A percentile compares a stretch with the other conserved stretches of the same genome.
Conservation (phyloP, 1,284 basidiomycete genomes). For the Heterobasidion annosum region DNA sequence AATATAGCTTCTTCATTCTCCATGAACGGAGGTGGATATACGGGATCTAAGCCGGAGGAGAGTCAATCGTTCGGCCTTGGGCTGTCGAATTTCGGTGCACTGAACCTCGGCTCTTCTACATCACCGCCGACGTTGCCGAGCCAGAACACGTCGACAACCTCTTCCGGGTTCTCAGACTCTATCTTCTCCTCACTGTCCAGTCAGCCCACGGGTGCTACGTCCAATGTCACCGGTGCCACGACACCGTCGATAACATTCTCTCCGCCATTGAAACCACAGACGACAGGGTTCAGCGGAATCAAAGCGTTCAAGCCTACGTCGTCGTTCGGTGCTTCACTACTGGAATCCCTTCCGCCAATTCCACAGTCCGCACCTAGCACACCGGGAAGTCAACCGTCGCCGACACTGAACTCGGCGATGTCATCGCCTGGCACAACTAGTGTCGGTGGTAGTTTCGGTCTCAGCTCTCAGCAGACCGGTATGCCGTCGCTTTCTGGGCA, state of each 20-base stretch:
- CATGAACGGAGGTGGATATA: slow-evolving; percentile 26
- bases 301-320: slow-evolving; percentile 91
- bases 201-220: slow-evolving; percentile 39
- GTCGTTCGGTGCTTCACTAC: slow-evolving; percentile 75
- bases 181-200: slow-evolving; percentile 39
- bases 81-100: slow-evolving; percentile 8
- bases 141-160: slow-evolving; percentile 31
- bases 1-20: slow-evolving; percentile 68
- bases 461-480: slow-evolving; percentile 26
- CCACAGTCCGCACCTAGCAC: slow-evolving; percentile 47
- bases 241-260: slow-evolving; percentile 18
- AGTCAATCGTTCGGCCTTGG: slow-evolving; percentile 13
- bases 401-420: slow-evolving; percentile 11
- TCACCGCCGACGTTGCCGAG: slow-evolving; percentile 19
- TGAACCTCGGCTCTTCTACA: slow-evolving; percentile 4
- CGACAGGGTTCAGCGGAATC: slow-evolving; percentile 75
- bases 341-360: slow-evolving; percentile 72
- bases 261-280: slow-evolving; percentile 54
- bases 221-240: background rate
- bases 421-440: slow-evolving; percentile 1
- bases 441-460: slow-evolving; percentile 8
- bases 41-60: slow-evolving; percentile 23
- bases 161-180: slow-evolving; percentile 38
- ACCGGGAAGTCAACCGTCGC: slow-evolving; percentile 22
- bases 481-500: slow-evolving; percentile 14